Percentiles rank a stretch among this genome's conserved stretches.
phyloP scores from a whole-genome alignment of 2,329 filamentous ascomycete species.

The Arthrobotrys conoides region DNA sequence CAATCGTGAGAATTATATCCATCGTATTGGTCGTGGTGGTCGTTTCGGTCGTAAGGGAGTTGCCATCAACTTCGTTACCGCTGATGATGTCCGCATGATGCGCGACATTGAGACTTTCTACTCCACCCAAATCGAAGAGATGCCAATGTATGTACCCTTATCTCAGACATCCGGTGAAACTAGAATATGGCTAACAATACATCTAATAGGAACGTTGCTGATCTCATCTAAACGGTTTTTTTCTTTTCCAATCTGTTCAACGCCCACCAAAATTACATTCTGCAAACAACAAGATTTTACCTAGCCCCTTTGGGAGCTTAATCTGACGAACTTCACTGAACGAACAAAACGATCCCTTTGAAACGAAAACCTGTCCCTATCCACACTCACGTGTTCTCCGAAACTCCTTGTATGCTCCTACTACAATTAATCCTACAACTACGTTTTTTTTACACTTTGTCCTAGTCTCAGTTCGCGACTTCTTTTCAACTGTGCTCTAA shows the following conservation, averaged over 20 bases:
- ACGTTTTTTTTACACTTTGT: conserved; percentile 5
- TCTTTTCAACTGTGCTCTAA: conserved; percentile 40
- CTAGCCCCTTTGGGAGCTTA: neutral
- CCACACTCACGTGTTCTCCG: conserved; percentile 10
- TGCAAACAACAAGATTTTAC: conserved; percentile 18
- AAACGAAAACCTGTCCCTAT: conserved; percentile 6
- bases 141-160: conserved; percentile 89
- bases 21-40: conserved; percentile 99
- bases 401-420: conserved; percentile 23
- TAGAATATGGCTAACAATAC: conserved; percentile 25
- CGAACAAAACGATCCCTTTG: conserved; percentile 10
- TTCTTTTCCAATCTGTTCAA: neutral
- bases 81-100: conserved; percentile 99
- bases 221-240: conserved; percentile 75
- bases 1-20: conserved; percentile 99
- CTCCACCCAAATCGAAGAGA: conserved; percentile 99
- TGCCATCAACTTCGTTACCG: conserved; percentile 99
- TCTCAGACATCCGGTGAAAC: conserved; percentile 65
- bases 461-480: conserved; percentile 10
- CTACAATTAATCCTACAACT: conserved; percentile 11
- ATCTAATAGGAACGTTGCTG: conserved; percentile 74
- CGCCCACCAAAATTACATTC: conserved; percentile 9
- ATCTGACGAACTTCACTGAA: conserved; percentile 26
- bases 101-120: conserved; percentile 99
- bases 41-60: conserved; percentile 99